Base-by-base conservation (phyloP, 1,284 basidiomycete species). In the Naganishia sp. region DNA sequence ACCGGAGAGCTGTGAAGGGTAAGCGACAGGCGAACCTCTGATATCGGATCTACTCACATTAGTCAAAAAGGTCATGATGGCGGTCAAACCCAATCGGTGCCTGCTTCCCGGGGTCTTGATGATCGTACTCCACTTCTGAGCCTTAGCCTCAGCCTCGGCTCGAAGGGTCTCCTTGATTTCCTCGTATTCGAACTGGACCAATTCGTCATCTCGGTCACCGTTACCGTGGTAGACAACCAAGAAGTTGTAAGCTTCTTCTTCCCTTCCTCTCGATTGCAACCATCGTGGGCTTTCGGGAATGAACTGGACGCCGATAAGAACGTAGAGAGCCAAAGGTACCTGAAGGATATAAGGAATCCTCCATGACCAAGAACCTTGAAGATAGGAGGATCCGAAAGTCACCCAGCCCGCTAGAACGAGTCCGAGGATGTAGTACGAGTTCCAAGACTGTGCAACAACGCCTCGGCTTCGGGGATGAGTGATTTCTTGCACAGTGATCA, bases 111-210 rank as follows among this genome's bases (percentile, higher is more conserved):
- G 67, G 18, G 68, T 69, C 61, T 66, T 72, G 23, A 80, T 63
- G 61, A 81, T 77, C 15, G 64, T 70, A 16, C 61, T 70, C 79
- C 79, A 81, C 59, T 74, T 74, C 65, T 78, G 74, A 1, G 75
- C 77, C 68, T 77, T 77, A 45, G 76, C 77, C 28, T 72, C 68
- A 39, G 72, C 83, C 77, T 93, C 91, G 71, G 86, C 86, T 64
- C 81, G 77, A 64, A 87, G 83, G 6, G 81, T 75, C 69, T 85
- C 84, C 70, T 84, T 81, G 73, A 85, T 84, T 72, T 87, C 86
- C 59, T 78, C 80, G 79, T 82, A 83, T 72, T 87, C 83, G n/a
- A 87, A 79, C 36, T 76, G 73, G n/a, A 83, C 84, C 43, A 83
- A 75, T 49, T 64, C 49, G 18, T 67, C 66, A 25, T 73, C 48